Percentiles rank a stretch among this genome's conserved stretches.
phyloP scores from a whole-genome alignment of 352 stramenopile species.

The Elongisporangium undulatum region DNA sequence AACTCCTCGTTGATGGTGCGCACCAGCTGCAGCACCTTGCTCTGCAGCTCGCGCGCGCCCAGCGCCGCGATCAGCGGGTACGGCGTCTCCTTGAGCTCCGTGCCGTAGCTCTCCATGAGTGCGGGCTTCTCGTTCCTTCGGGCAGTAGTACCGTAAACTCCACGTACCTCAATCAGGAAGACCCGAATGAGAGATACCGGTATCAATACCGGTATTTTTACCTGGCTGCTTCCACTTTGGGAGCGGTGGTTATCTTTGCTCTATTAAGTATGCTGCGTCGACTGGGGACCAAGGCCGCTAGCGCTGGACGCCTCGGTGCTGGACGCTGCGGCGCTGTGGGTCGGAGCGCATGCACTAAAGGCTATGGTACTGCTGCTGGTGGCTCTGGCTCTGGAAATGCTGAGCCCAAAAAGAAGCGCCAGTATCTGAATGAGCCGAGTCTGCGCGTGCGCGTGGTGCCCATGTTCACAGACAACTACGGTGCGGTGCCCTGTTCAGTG shows the following conservation, averaged over 20 bases:
- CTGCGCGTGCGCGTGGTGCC: slow-evolving; percentile 76
- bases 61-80: slow-evolving; percentile 81
- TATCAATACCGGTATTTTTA: not conserved
- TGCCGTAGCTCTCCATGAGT: slow-evolving; percentile 84
- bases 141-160: not conserved
- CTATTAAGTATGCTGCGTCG: not conserved
- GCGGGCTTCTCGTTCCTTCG: not conserved
- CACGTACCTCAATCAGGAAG: not conserved
- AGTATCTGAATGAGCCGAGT: slow-evolving; percentile 68
- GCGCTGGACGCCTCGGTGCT: not conserved
- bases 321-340: not conserved
- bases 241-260: not conserved
- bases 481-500: slow-evolving; percentile 12
- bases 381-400: not conserved
- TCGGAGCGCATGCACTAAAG: not conserved
- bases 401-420: slow-evolving; percentile 29
- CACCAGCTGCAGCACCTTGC: slow-evolving; percentile 62
- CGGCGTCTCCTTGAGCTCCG: slow-evolving; percentile 85
- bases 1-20: slow-evolving; percentile 81
- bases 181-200: not conserved
- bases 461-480: slow-evolving; percentile 85
- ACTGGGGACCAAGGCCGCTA: not conserved
- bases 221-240: not conserved
- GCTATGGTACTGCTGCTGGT: not conserved
- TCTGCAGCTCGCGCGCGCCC: slow-evolving; percentile 67